A percentile compares a stretch with the other conserved stretches of the same genome.
phyloP scores from a whole-genome alignment of 2,329 filamentous ascomycete species.

The Dothistroma pini region DNA sequence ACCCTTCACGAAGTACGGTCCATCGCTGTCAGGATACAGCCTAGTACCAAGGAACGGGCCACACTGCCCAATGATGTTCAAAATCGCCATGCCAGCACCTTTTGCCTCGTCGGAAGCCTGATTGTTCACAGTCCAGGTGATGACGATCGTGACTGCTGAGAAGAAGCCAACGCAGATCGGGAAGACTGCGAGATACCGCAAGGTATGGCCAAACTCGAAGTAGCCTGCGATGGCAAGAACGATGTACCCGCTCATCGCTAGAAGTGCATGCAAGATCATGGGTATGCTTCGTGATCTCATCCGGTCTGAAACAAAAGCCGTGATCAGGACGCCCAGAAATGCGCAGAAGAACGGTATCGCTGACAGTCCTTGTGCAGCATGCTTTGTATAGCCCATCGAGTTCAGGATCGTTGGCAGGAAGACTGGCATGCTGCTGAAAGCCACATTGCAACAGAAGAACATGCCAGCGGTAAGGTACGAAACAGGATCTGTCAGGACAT shows the following conservation, averaged over 20 bases:
- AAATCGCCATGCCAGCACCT: slow-evolving; percentile 71
- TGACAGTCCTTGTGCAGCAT: slow-evolving; percentile 70
- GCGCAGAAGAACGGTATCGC: slow-evolving; percentile 77
- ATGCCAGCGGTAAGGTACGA: slow-evolving; percentile 73
- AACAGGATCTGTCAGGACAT: slow-evolving; percentile 62
- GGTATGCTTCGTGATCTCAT: slow-evolving; percentile 59
- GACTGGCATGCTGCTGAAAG: slow-evolving; percentile 81
- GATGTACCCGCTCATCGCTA: slow-evolving; percentile 56
- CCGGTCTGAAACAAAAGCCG: slow-evolving; percentile 69
- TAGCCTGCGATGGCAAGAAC: slow-evolving; percentile 43
- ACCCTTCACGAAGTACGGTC: slow-evolving; percentile 48
- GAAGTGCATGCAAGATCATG: slow-evolving; percentile 64
- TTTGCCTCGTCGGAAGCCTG: slow-evolving; percentile 65
- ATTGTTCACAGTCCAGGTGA: slow-evolving; percentile 88
- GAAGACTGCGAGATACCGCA: slow-evolving; percentile 72
- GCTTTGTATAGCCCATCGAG: slow-evolving; percentile 65
- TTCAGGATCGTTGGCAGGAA: slow-evolving; percentile 65
- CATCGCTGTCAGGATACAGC: slow-evolving; percentile 51
- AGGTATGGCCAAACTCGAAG: slow-evolving; percentile 28
- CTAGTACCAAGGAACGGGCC: slow-evolving; percentile 61
- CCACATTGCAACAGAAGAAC: slow-evolving; percentile 84
- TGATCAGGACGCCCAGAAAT: slow-evolving; percentile 68
- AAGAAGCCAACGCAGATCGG: slow-evolving; percentile 80
- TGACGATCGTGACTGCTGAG: slow-evolving; percentile 75
- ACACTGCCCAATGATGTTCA: slow-evolving; percentile 79